Conservation (phyloP, 495 filamentous ascomycete species). For the Friedmanniomyces simplex region DNA sequence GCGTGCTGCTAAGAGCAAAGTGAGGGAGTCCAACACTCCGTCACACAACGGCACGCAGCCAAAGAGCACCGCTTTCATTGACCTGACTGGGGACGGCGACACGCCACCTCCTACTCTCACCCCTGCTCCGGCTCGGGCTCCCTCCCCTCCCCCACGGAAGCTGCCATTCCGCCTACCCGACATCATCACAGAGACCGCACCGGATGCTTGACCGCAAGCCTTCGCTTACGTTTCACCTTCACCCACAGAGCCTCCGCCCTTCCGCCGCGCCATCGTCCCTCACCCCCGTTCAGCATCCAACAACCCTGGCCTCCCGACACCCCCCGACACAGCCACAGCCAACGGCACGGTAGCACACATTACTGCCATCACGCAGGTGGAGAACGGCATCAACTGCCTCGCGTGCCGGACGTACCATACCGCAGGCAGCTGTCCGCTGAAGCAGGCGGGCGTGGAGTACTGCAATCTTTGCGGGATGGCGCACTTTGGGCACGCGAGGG, state of each 20-base stretch:
- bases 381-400: conserved; percentile 33
- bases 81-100: background rate
- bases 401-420: conserved; percentile 46
- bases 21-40: conserved; percentile 2
- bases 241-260: conserved; percentile 1
- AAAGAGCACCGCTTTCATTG: background rate
- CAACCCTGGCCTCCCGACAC: background rate
- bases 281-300: background rate
- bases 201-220: background rate
- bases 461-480: conserved; percentile 60
- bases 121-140: background rate
- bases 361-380: background rate
- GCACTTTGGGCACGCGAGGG: conserved; percentile 45
- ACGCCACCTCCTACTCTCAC: background rate
- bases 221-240: background rate
- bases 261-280: conserved; percentile 4
- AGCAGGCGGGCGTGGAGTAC: conserved; percentile 47
- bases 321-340: conserved; percentile 6
- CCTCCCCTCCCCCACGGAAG: background rate
- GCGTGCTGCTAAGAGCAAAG: background rate
- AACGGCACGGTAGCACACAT: conserved; percentile 16
- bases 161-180: background rate
- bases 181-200: background rate
- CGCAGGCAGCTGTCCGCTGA: conserved; percentile 50
- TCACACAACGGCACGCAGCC: background rate